A percentile compares a stretch with the other conserved stretches of the same genome.
phyloP scores from a whole-genome alignment of 1,139 yeast species.

The Candida sojae region DNA sequence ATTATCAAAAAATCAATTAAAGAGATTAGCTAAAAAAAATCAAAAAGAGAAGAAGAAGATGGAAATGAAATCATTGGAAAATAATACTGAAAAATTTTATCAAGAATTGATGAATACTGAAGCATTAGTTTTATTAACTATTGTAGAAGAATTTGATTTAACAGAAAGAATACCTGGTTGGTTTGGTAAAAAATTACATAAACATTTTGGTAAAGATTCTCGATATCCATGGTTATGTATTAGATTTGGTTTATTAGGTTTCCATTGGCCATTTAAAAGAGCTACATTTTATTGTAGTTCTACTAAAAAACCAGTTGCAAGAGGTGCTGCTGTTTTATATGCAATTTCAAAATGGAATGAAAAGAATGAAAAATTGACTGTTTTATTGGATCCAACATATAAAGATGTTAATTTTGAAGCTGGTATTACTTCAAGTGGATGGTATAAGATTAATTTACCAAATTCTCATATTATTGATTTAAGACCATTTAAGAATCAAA shows the following conservation, averaged over 20 bases:
- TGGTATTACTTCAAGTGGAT: constrained; percentile 40
- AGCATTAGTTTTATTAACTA: constrained; percentile 39
- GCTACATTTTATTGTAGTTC: constrained; percentile 39
- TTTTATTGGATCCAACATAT: constrained; percentile 41
- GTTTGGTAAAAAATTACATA: constrained; percentile 25
- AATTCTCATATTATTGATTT: constrained; percentile 43
- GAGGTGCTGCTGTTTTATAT: constrained; percentile 41
- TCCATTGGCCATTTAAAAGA: constrained; percentile 51
- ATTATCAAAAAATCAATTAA: constrained; percentile 38
- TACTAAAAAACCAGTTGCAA: constrained; percentile 40
- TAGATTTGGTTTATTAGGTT: constrained; percentile 41
- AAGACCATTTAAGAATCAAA: constrained; percentile 32
- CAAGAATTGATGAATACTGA: constrained; percentile 39
- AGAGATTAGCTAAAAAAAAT: constrained; percentile 31
- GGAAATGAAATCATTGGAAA: constrained; percentile 16
- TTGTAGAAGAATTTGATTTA: constrained; percentile 38
- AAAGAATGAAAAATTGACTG: constrained; percentile 26
- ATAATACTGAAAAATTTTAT: constrained; percentile 26
- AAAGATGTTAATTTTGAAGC: constrained; percentile 32
- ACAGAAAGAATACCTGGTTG: constrained; percentile 32
- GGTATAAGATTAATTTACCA: constrained; percentile 37
- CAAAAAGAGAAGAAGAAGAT: constrained; percentile 14
- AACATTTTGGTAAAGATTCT: constrained; percentile 31
- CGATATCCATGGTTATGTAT: constrained; percentile 31
- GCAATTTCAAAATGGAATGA: constrained; percentile 40